These are phyloP conservation scores for Corchorus olitorius DNA, from an alignment of 345 rosid species.

Conservation along the genomic window DNA sequence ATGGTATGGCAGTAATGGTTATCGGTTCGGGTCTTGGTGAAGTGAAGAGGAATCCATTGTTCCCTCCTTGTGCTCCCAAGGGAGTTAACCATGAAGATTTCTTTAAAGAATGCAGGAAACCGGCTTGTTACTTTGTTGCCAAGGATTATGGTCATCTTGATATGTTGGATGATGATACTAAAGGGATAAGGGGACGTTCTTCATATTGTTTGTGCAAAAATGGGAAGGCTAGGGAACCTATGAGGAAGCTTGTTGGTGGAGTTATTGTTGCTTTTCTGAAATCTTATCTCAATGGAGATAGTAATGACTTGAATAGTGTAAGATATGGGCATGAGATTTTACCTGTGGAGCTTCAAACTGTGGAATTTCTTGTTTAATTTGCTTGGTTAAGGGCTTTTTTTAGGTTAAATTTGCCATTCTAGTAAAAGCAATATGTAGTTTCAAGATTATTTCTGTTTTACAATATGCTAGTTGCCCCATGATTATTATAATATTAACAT, in stretches of 20 bases:
- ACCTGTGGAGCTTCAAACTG: slow-evolving; percentile 57
- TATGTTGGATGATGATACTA: slow-evolving; percentile 80
- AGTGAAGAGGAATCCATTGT: slow-evolving; percentile 41
- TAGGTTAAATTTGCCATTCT: not conserved
- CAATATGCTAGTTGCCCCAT: too few relatives aligned
- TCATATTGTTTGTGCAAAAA: slow-evolving; percentile 72
- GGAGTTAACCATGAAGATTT: slow-evolving; percentile 79
- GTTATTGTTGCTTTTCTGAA: slow-evolving; percentile 62
- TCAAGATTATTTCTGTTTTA: not conserved
- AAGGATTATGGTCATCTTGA: slow-evolving; percentile 81
- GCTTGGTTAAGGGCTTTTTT: not conserved
- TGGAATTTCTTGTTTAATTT: slow-evolving; percentile 29
- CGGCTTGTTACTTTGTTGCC: slow-evolving; percentile 71
- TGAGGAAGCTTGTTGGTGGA: slow-evolving; percentile 82
- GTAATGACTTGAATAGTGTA: slow-evolving; percentile 47
- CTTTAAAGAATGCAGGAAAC: slow-evolving; percentile 60
- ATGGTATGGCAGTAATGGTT: slow-evolving; percentile 57
- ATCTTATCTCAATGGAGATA: slow-evolving; percentile 61
- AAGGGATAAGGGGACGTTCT: slow-evolving; percentile 57
- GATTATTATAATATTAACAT: too few relatives aligned
- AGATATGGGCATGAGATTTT: slow-evolving; percentile 49
- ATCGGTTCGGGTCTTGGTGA: slow-evolving; percentile 84
- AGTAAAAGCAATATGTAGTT: not conserved
- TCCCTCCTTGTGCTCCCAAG: slow-evolving; percentile 79
- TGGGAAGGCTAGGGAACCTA: slow-evolving; percentile 70